Evolutionary conservation across 2,329 filamentous ascomycete genomes (phyloP), one percentile per base, ranked within the genome.

Genomic region (Fusarium zealandicum): DNA sequence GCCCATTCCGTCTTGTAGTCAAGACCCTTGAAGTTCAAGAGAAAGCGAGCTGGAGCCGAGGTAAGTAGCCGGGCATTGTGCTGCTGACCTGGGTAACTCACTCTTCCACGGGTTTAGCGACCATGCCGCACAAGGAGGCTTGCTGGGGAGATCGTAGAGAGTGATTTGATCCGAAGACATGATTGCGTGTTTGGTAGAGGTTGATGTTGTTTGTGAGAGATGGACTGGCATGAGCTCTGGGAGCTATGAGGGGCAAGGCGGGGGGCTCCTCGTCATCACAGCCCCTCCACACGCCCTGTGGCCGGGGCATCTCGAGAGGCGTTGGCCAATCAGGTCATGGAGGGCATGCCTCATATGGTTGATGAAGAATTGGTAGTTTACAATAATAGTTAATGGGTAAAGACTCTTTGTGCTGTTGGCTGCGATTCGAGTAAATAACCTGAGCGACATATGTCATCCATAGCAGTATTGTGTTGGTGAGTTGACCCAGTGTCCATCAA

Each of bases 61-160:
- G 48, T 57, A 39, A 60, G 44, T 44, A 11, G 32, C 28, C 16
- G 14, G 37, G n/a, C 41, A 32, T 36, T n/a, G 5, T 20, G 12
- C 8, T 16, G 17, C 10, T 14, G 25, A 30, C 13, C 6, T 11
- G 20, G 14, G 27, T 20, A 6, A 43, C 67, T 64, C 73, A 88
- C 86, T 84, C 73, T 88, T 90, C 87, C 87, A 90, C 1, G 87
- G 82, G 68, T 90, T 91, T 38, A 83, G 73, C 1, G 86, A 88
- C 88, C 88, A 90, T 7, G 72, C 73, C 32, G 75, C 70, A 13
- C 74, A 75, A 16, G 74, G 69, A 18, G 61, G 72, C 67, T 77
- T 81, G 71, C 78, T 85, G 3, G 86, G 82, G 3, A 90, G 70
- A 68, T 90, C 88, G 61, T 84, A 89, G 2, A 90, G 69, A 8